Conservation (phyloP, 2,329 filamentous ascomycete genomes). For the Fusarium albidum region DNA sequence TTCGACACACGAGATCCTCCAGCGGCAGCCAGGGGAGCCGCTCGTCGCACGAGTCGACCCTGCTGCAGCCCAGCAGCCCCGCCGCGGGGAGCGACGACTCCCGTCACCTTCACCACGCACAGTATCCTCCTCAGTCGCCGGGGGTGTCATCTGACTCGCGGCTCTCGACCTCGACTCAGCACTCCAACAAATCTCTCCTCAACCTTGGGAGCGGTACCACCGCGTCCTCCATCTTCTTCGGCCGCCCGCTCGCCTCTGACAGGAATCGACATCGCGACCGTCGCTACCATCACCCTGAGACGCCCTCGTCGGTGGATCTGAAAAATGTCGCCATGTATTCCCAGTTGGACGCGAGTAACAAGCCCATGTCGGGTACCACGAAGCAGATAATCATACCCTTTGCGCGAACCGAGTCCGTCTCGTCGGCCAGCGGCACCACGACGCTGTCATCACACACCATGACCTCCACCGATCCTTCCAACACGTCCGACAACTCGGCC, state of each 20-base stretch:
- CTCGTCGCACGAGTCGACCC: constrained; percentile 40
- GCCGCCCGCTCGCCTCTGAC: constrained; percentile 28
- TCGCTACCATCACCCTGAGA: constrained; percentile 31
- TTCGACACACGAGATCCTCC: constrained; percentile 36
- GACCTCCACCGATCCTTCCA: constrained; percentile 57
- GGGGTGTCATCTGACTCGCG: constrained; percentile 38
- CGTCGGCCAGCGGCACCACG: constrained; percentile 54
- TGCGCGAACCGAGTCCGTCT: constrained; percentile 55
- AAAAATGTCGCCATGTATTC: constrained; percentile 51
- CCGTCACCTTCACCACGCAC: constrained; percentile 25
- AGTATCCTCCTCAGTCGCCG: constrained; percentile 14
- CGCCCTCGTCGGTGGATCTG: constrained; percentile 36
- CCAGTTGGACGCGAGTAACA: constrained; percentile 42
- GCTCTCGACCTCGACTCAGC: constrained; percentile 24
- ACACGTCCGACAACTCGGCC: constrained; percentile 52
- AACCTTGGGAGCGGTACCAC: constrained; percentile 14
- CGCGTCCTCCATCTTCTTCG: constrained; percentile 35
- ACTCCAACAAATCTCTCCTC: constrained; percentile 27
- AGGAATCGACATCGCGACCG: constrained; percentile 34
- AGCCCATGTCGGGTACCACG: constrained; percentile 39
- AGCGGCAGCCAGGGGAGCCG: constrained; percentile 41
- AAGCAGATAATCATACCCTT: constrained; percentile 47
- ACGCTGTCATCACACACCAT: constrained; percentile 55
- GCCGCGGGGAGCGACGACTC: constrained; percentile 36
- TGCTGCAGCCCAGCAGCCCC: constrained; percentile 43